Evolutionary conservation across 23 red algal genomes (phyloP).

Genomic region (Chondrus crispus): DNA sequence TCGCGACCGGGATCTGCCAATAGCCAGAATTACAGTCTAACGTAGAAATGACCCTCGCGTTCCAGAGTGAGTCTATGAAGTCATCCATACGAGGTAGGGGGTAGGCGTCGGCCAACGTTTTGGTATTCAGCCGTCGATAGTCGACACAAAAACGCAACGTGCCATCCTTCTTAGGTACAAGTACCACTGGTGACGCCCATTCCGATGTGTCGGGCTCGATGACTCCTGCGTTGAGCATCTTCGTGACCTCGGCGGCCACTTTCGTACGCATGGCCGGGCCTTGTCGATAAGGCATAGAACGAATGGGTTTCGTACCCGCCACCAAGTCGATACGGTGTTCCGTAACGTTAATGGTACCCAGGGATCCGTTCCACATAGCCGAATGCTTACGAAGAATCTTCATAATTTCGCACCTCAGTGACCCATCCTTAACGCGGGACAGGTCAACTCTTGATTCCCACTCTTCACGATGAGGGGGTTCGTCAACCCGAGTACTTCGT

Average conservation of each 20-base stretch:
- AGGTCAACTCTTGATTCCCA: not conserved
- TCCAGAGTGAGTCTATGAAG: not conserved
- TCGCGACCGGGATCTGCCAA: not conserved
- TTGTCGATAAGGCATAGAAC: not conserved
- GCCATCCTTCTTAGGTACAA: not conserved
- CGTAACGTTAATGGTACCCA: not conserved
- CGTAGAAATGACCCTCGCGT: not conserved
- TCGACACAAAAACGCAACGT: conserved; percentile 13
- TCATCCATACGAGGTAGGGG: conserved; percentile 16
- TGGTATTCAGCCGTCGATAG: not conserved
- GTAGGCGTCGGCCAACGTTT: not conserved
- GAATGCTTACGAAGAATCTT: not conserved
- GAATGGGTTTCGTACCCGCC: not conserved
- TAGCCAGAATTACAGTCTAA: not conserved
- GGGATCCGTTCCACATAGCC: not conserved
- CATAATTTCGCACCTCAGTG: not conserved
- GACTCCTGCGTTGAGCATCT: not conserved
- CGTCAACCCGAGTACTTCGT: too few relatives aligned
- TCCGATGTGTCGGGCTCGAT: not conserved
- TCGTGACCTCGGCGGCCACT: not conserved
- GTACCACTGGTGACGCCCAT: not conserved
- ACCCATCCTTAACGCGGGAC: too few relatives aligned
- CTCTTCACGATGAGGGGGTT: too few relatives aligned
- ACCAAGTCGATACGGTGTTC: not conserved
- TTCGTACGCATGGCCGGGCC: not conserved